Percentiles rank a stretch among this genome's conserved stretches.
phyloP scores from a whole-genome alignment of 2,329 filamentous ascomycete species.

The Ophiostoma pallidulum region DNA sequence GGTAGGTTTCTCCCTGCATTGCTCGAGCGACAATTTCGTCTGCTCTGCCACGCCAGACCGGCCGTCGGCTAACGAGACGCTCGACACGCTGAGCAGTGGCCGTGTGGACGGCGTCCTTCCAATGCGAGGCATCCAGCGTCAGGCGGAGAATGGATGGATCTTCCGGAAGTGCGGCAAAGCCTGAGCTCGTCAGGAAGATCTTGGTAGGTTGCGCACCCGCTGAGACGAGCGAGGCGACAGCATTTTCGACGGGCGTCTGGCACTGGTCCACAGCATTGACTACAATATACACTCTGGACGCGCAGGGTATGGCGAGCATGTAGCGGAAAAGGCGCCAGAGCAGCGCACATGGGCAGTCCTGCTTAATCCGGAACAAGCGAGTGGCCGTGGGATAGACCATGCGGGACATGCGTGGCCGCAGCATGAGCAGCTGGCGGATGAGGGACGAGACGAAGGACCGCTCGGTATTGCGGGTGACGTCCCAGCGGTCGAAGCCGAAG shows the following conservation, averaged over 20 bases:
- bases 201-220: background rate
- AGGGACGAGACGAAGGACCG: conserved; percentile 3
- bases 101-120: background rate
- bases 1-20: no score
- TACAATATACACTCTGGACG: conserved; percentile 1
- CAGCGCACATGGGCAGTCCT: background rate
- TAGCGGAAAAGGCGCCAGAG: conserved; percentile 2
- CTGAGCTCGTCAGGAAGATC: background rate
- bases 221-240: background rate
- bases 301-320: background rate
- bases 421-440: conserved; percentile 4
- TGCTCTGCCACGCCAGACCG: conserved; percentile 1
- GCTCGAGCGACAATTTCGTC: no score
- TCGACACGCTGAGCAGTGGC: background rate
- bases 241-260: background rate
- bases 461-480: conserved; percentile 3
- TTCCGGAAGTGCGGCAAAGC: background rate
- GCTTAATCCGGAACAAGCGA: background rate
- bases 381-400: background rate
- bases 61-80: background rate
- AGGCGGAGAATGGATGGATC: background rate
- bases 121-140: background rate
- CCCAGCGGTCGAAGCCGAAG: conserved; percentile 6
- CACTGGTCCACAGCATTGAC: conserved; percentile 8
- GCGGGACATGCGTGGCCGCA: background rate